A percentile compares a stretch with the other conserved stretches of the same genome.
Evolutionary conservation across 768 basidiomycete species (phyloP).

Genomic region (Podaxis mareebaensis): DNA sequence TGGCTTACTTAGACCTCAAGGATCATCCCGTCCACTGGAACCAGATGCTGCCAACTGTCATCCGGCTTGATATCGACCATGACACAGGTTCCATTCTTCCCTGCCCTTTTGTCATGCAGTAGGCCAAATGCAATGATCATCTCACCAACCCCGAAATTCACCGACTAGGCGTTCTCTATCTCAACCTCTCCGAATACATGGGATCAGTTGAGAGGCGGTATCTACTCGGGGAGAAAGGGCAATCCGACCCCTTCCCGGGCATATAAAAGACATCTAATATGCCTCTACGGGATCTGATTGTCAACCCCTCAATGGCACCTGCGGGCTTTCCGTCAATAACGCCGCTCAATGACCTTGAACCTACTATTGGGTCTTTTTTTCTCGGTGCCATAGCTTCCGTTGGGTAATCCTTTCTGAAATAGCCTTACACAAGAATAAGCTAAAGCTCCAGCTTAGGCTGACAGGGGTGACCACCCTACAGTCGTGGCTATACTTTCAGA

Average conservation of each 20-base stretch:
- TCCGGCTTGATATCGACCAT: constrained; percentile 62
- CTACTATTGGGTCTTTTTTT: constrained; percentile 6
- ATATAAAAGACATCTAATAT: no score
- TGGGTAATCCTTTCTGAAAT: neutral
- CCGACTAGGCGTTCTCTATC: constrained; percentile 61
- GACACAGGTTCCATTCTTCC: constrained; percentile 49
- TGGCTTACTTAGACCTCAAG: constrained; percentile 56
- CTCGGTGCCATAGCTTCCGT: constrained; percentile 9
- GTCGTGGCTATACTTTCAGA: constrained; percentile 2
- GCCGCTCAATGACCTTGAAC: neutral
- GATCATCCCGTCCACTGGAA: constrained; percentile 70
- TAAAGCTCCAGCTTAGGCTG: neutral
- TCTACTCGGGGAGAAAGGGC: constrained; percentile 70
- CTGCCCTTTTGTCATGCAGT: constrained; percentile 64
- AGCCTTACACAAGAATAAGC: neutral
- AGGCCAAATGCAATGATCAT: constrained; percentile 53
- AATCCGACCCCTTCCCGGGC: constrained; percentile 10
- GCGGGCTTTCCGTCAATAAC: neutral
- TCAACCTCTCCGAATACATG: constrained; percentile 78
- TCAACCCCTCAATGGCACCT: neutral
- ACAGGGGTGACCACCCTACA: constrained; percentile 5
- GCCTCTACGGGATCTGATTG: no score
- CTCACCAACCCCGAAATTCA: constrained; percentile 53
- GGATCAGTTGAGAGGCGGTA: constrained; percentile 63
- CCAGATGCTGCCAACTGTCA: constrained; percentile 52